Base-by-base conservation (phyloP, 2,329 filamentous ascomycete species). In the Cladophialophora yegresii region DNA sequence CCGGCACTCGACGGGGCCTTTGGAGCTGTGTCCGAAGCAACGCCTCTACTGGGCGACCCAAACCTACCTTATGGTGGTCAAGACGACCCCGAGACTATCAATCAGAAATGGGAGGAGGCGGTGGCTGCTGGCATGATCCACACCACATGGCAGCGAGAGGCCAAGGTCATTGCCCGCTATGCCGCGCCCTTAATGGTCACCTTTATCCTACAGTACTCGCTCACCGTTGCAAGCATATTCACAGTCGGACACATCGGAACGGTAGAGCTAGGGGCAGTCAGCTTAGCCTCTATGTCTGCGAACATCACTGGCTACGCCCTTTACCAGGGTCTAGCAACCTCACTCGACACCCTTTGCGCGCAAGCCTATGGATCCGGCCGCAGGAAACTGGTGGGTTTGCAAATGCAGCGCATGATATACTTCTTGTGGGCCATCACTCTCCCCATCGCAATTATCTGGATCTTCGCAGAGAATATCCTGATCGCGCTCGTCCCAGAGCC, bases 361-460 rank as follows among this genome's bases (percentile, higher is more conserved):
- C 93, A 98, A 77, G 93, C 95, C 0, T 98, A 96, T 74, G 93
- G 95, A 2, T 96, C 91, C 0, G 93, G 93, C 0, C 90, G 89
- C 75, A 96, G 90, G 74, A 90, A 93, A 70, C 85, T 98, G 4
- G 93, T 98, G 64, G 93, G 91, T 1, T 76, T 95, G 61, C 91
- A 95, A 72, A 83, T 91, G 67, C 90, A 95, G 77, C 84, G 90
- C 62, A 93, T 93, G 90, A 81, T 90, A 1, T 89, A 83, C 73
- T 93, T 95, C 73, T 82, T 95, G 2, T 88, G 89, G 80, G 75
- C 83, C 2, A 83, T 92, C 68, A 89, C 87, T 1, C 81, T 92
- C 20, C 91, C 91, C 0, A 90, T 95, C 69, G 85, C 83, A 3
- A 73, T 89, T 1, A 77, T 92, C 33, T 95, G 91, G 91, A 80